A percentile compares a stretch with the other conserved stretches of the same genome.
These are phyloP conservation scores for Suillus sp. DNA, from an alignment of 768 basidiomycete genomes.

Conservation along the genomic window DNA sequence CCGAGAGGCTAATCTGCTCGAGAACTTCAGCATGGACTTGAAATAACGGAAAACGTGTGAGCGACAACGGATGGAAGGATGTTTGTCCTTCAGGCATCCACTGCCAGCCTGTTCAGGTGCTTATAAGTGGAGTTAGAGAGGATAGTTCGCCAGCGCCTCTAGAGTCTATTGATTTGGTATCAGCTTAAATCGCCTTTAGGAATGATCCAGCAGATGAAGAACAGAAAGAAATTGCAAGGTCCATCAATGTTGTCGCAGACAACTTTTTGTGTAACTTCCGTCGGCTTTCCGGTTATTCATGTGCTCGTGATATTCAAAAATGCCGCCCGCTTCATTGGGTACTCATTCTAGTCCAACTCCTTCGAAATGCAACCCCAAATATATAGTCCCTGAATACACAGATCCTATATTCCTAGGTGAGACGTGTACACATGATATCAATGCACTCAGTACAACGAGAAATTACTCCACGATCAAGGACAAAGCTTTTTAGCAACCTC, in stretches of 20 bases:
- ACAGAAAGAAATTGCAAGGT: neutral
- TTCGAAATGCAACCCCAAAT: neutral
- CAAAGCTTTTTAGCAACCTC: constrained; percentile 59
- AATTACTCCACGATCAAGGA: constrained; percentile 13
- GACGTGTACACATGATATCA: constrained; percentile 4
- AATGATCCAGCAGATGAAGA: constrained; percentile 5
- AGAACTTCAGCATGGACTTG: constrained; percentile 23
- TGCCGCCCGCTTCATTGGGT: neutral
- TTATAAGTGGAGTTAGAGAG: constrained; percentile 22
- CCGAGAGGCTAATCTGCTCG: constrained; percentile 21
- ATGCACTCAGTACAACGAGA: neutral
- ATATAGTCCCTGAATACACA: too few species aligned
- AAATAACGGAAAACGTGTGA: neutral
- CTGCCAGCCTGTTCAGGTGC: constrained; percentile 4
- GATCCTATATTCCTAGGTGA: neutral
- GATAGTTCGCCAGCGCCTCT: constrained; percentile 9
- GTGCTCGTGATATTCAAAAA: constrained; percentile 9
- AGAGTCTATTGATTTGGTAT: constrained; percentile 5
- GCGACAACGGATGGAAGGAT: constrained; percentile 12
- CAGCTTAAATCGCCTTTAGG: constrained; percentile 1
- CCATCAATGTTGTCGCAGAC: neutral
- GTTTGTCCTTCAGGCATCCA: constrained; percentile 14
- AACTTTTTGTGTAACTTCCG: constrained; percentile 7
- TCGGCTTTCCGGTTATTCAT: constrained; percentile 15
- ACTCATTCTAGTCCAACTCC: neutral